Percentiles rank a stretch among this genome's conserved stretches.
phyloP scores from a whole-genome alignment of 352 stramenopile species.

The Aphanomyces astaci region DNA sequence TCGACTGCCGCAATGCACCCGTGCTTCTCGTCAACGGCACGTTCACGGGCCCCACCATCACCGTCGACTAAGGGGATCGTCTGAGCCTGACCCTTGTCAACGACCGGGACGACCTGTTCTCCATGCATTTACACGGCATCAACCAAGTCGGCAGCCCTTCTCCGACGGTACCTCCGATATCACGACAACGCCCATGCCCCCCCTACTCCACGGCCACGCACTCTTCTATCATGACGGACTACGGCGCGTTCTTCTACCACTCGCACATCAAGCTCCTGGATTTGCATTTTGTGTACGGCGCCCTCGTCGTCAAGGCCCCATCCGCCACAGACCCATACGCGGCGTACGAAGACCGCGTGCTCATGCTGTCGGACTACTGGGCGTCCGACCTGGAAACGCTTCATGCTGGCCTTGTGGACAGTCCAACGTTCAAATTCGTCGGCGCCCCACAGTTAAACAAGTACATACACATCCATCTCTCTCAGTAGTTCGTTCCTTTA shows the following conservation, averaged over 20 bases:
- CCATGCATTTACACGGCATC: constrained; percentile 12
- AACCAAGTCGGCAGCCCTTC: constrained; percentile 15
- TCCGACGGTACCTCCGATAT: constrained; percentile 10
- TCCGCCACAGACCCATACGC: background rate
- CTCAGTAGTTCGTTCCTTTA: no score
- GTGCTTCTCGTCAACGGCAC: constrained; percentile 7
- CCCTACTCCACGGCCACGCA: background rate
- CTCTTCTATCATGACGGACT: background rate
- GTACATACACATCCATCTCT: no score
- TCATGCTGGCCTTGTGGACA: constrained; percentile 24
- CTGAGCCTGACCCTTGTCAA: constrained; percentile 11
- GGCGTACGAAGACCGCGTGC: constrained; percentile 24
- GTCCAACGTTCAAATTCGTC: constrained; percentile 30
- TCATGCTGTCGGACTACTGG: constrained; percentile 30
- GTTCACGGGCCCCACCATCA: constrained; percentile 14
- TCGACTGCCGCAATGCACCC: background rate
- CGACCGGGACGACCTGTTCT: background rate
- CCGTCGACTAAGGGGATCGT: constrained; percentile 4
- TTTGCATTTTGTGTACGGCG: constrained; percentile 11
- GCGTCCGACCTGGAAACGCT: constrained; percentile 22
- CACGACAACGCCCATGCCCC: background rate
- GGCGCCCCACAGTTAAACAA: constrained; percentile 24
- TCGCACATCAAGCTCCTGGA: constrained; percentile 18
- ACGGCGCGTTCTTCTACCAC: constrained; percentile 18
- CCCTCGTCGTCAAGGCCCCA: constrained; percentile 5